phyloP scores from a whole-genome alignment of 2,329 filamentous ascomycete species.

The Onygena corvina region DNA sequence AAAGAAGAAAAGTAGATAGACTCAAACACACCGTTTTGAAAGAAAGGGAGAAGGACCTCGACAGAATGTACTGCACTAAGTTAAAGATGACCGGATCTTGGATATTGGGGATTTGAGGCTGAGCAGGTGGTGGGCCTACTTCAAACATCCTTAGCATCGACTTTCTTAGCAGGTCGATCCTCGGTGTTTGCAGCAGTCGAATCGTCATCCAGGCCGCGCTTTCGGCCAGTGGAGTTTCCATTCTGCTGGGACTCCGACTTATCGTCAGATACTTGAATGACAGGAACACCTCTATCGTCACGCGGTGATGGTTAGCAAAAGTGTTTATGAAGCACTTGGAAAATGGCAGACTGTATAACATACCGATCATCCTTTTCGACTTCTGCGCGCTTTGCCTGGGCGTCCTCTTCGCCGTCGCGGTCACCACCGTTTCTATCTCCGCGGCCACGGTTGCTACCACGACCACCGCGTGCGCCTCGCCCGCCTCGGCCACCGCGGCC shows the following conservation, averaged over 20 bases:
- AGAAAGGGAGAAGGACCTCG: neutral
- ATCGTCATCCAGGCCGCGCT: conserved; percentile 36
- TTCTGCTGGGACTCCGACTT: conserved; percentile 10
- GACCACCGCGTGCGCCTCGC: conserved; percentile 19
- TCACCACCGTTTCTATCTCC: conserved; percentile 35
- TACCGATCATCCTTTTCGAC: conserved; percentile 35
- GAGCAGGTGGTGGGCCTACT: neutral
- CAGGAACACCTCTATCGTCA: conserved; percentile 32
- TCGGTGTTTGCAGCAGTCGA: conserved; percentile 21
- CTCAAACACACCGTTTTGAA: neutral
- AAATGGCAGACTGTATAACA: conserved; percentile 11
- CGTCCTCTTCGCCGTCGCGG: conserved; percentile 33
- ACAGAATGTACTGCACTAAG: neutral
- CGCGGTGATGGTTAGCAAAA: conserved; percentile 5
- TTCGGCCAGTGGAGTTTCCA: conserved; percentile 26
- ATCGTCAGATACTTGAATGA: conserved; percentile 24
- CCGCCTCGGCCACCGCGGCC: conserved; percentile 14
- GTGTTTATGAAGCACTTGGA: neutral
- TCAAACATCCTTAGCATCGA: conserved; percentile 35
- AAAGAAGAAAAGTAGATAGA: neutral
- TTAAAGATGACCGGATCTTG: too few relatives aligned
- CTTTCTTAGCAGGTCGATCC: conserved; percentile 38
- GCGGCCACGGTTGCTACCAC: conserved; percentile 32
- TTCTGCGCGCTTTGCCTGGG: conserved; percentile 20
- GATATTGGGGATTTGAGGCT: neutral